Base-by-base conservation (phyloP, 2,329 filamentous ascomycete genomes). In the Aulographum hederae region DNA sequence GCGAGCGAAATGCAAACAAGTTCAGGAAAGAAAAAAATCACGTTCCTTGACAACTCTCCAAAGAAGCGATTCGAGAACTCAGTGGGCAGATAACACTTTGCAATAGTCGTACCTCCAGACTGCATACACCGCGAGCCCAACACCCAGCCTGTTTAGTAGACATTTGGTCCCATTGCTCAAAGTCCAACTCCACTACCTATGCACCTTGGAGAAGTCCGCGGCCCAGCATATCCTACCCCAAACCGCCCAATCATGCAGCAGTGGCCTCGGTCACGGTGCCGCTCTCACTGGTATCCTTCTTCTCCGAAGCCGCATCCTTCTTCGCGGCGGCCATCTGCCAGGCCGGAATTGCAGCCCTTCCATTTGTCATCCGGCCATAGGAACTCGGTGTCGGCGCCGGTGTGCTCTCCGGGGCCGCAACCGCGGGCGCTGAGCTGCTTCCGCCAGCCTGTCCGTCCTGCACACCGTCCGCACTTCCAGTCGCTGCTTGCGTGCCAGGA, bases 321-420 rank as follows among this genome's bases (percentile, higher is more conserved):
- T 50, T 57, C 20, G 58, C 58, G 1, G 61, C 62, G 4, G 56
- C 53, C 50, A 67, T 51, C 43, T 67, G 63, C 63, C 63, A 67
- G 4, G 56, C 56, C 4, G 63, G 63, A 30, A 67, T 67, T 1
- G 58, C 53, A 3, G 60, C 57, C 32, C 25, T 34, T 15, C 35
- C 35, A 28, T 40, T 41, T 4, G 45, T 40, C n/a, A 47, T 36
- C 30, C 50, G 42, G 30, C 47, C 43, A 35, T 50, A 53, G 4
- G 49, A 41, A 16, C 43, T 45, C 4, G 46, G 30, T 1, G 38
- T 33, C 18, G 31, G 31, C 17, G 26, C 31, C 12, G 42, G 42
- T 11, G 49, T 34, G 35, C 49, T 48, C 26, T 53, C 51, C 5
- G 43, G 33, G 15, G 42, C 38, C 2, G 41, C 32, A n/a, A 18